Base-by-base conservation (phyloP, 371 early-diverging fungal genomes). In the Scutellospora calospora region DNA sequence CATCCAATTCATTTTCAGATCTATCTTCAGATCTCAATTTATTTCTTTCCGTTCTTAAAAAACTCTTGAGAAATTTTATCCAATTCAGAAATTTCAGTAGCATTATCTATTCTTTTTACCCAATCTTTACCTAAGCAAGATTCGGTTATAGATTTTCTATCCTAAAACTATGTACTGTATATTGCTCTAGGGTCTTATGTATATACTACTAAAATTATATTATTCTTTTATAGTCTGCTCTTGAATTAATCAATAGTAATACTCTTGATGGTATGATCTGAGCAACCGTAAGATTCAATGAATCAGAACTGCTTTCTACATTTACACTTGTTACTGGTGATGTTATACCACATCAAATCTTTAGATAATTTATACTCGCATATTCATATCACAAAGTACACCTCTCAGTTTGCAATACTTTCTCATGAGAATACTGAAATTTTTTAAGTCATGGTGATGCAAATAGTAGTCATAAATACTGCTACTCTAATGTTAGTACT, bases 381-480 rank as follows among this genome's bases (percentile, higher is more conserved):
- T 73, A 76, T 81, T 54, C 22, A 54, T 18, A 52, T 81, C 16
- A 57, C 60, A 0, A n/a, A n/a, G 12, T 69, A 41, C 11, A 51
- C 81, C 6, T 76, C 75, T 1, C 81, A 75, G 52, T 35, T 62
- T 18, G 25, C 62, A 20, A 68, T 76, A n/a, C 29, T 81, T 2
- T 16, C 62, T 18, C 81, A 81, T 41, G 8, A 31, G 18, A 74
- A 66, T 63, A 54, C 45, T 8, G 38, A 54, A 35, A 5, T 6
- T 81, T 76, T 38, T 52, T 81, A 35, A 52, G 51, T 22, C 75
- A 81, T 31, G 81, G 76, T 25, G 81, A 74, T 12, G 25, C 55
- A 33, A 31, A 22, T 9, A 81, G 81, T 51, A 33, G 29, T 25
- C 71, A 75, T 33, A 76, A 81, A 74, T 54, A 27, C 41, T 29